Base-by-base conservation (phyloP, 495 filamentous ascomycete genomes). In the Daldinia concentrica region DNA sequence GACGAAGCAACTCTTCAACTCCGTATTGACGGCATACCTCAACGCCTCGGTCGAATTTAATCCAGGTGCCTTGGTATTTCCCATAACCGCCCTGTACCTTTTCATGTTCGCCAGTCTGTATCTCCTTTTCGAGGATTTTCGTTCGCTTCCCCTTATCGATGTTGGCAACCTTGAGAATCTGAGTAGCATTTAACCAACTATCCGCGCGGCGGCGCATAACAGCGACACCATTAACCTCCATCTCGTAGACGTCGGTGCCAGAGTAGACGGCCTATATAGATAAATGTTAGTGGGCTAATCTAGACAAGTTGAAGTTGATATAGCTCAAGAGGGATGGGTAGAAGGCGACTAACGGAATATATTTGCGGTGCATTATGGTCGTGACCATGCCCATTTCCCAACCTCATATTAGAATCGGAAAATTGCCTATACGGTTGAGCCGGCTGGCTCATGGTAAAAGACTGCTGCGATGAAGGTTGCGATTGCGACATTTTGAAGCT, bases 21-120 rank as follows among this genome's bases (percentile, higher is more conserved):
- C 93, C 92, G 77, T 99, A 98, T 77, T 97, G 92, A 48, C 89
- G 89, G 72, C 95, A 98, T 64, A 99, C 93, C 63, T 97, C 93
- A 34, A 96, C 87, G 3, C 95, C 95, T 59, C 95, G 86, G 45
- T 92, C 89, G 75, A 95, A 98, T 70, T 91, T 93, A 59, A 98
- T 95, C 95, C 95, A 99, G 3, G 95, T 99, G 19, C 95, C 95
- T 81, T 99, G 95, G 74, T 98, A 99, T 84, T 97, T 97, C 56
- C 95, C 95, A 76, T 99, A 99, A 7, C 95, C 96, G 11, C 95
- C 95, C 76, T 99, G 95, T 7, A 99, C 95, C 82, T 98, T 99
- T 76, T 99, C 95, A 78, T 99, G 95, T 73, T 95, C 92, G 62
- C 95, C 95, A 0, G 90, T 94, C 55, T 96, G 88, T 62, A 99